Evolutionary conservation across 805 yeast genomes (phyloP).

Genomic region (Starmera caribaea): DNA sequence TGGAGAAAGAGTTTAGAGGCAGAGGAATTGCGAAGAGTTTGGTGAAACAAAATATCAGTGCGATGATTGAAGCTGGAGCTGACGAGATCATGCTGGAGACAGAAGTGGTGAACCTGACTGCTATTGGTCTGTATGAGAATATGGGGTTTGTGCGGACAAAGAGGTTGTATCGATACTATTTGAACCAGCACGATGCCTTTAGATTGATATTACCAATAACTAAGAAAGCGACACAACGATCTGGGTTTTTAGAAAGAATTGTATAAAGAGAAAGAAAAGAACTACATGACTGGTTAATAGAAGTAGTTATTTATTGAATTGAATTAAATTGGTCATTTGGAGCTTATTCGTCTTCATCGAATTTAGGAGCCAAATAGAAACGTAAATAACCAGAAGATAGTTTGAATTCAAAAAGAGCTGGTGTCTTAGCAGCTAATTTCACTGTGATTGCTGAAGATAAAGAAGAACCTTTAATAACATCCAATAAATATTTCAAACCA

Average conservation of each 20-base stretch:
- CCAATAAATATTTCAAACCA: constrained; percentile 84
- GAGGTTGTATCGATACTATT: constrained; percentile 75
- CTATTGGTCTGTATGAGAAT: constrained; percentile 59
- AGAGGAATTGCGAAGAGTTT: constrained; percentile 73
- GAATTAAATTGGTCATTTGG: too few species aligned
- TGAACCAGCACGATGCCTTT: constrained; percentile 90
- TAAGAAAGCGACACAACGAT: constrained; percentile 42
- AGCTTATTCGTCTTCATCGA: constrained; percentile 74
- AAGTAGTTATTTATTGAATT: not conserved
- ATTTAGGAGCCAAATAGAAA: constrained; percentile 96
- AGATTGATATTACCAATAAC: constrained; percentile 77
- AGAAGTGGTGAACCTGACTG: constrained; percentile 71
- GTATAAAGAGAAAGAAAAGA: not conserved
- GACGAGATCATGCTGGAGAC: constrained; percentile 94
- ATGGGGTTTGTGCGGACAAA: constrained; percentile 70
- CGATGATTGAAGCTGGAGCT: constrained; percentile 54
- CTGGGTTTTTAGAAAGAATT: constrained; percentile 35
- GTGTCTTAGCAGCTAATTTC: constrained; percentile 82
- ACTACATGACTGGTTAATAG: not conserved
- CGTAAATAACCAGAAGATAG: constrained; percentile 87
- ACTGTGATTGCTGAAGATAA: constrained; percentile 71
- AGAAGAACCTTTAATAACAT: constrained; percentile 85
- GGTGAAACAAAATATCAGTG: constrained; percentile 50
- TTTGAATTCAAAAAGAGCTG: constrained; percentile 89
- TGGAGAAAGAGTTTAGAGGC: constrained; percentile 61